These are phyloP conservation scores for Apodospora peruviana DNA, from an alignment of 495 filamentous ascomycete species.

Conservation along the genomic window DNA sequence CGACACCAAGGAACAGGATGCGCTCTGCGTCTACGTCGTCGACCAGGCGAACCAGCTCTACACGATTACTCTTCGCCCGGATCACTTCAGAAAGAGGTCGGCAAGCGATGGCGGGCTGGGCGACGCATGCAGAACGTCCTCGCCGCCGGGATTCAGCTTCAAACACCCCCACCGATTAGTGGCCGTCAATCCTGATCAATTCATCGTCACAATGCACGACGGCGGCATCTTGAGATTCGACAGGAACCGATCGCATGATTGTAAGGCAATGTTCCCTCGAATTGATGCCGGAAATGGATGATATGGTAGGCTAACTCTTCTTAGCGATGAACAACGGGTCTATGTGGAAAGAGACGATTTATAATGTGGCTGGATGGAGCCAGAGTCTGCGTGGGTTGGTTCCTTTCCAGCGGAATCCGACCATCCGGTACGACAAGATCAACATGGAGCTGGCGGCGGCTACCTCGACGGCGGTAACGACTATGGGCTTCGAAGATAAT, in stretches of 20 bases:
- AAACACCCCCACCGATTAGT: slow-evolving; percentile 77
- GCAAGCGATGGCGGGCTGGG: slow-evolving; percentile 63
- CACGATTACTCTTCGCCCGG: slow-evolving; percentile 70
- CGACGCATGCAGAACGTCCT: slow-evolving; percentile 71
- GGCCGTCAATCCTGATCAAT: slow-evolving; percentile 61
- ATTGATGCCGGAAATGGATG: no score
- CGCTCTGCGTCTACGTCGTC: slow-evolving; percentile 72
- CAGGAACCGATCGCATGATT: slow-evolving; percentile 58
- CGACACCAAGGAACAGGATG: slow-evolving; percentile 72
- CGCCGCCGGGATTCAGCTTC: slow-evolving; percentile 66
- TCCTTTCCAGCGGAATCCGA: slow-evolving; percentile 60
- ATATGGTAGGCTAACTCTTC: no score
- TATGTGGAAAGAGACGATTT: slow-evolving; percentile 71
- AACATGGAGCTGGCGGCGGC: slow-evolving; percentile 61
- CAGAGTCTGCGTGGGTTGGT: slow-evolving; percentile 67
- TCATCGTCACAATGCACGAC: slow-evolving; percentile 77
- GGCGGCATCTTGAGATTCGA: slow-evolving; percentile 73
- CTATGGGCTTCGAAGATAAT: slow-evolving; percentile 33
- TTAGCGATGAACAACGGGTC: no score
- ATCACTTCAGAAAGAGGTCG: slow-evolving; percentile 65
- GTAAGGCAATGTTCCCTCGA: no score
- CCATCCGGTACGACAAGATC: slow-evolving; percentile 57
- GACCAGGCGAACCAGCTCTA: slow-evolving; percentile 73
- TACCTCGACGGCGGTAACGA: slow-evolving; percentile 53
- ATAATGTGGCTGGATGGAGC: slow-evolving; percentile 73